A percentile compares a stretch with the other conserved stretches of the same genome.
These are phyloP conservation scores for Carex sylvatica DNA, from an alignment of 202 grass and related monocot species.

Conservation along the genomic window DNA sequence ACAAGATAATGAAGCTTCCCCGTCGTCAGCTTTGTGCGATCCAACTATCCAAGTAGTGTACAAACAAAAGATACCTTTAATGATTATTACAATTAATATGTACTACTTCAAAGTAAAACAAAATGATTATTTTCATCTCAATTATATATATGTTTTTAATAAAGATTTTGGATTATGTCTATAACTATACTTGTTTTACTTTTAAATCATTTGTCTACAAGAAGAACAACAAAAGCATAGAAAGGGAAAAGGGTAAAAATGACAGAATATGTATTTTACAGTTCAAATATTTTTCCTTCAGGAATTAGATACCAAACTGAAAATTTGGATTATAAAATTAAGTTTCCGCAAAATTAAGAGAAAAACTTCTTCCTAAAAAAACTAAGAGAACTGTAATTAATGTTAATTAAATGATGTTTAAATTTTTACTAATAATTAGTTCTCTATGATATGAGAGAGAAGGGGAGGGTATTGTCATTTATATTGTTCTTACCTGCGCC, in stretches of 20 bases:
- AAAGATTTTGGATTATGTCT: not conserved
- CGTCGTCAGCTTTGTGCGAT: not conserved
- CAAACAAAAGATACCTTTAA: not conserved
- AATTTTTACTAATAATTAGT: not conserved
- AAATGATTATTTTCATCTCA: not conserved
- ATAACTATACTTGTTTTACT: not conserved
- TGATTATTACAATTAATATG: slow-evolving; percentile 2
- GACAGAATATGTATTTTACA: not conserved
- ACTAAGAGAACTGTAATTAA: not conserved
- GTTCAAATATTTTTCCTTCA: not conserved
- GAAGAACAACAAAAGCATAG: not conserved
- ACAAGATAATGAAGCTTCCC: not conserved
- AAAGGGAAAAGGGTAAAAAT: not conserved
- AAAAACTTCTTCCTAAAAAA: too few relatives aligned
- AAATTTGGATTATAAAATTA: not conserved
- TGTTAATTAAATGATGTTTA: not conserved
- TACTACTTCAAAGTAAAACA: not conserved
- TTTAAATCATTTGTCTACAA: not conserved
- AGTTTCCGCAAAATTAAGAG: not conserved
- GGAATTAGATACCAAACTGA: not conserved
- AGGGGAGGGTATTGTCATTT: not conserved
- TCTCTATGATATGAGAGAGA: not conserved
- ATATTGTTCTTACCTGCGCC: slow-evolving; percentile 46
- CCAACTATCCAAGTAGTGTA: not conserved
- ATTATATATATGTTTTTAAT: not conserved